A percentile compares a stretch with the other conserved stretches of the same genome.
These are phyloP conservation scores for Botrytis galanthina DNA, from an alignment of 2,329 filamentous ascomycete species.

Conservation along the genomic window DNA sequence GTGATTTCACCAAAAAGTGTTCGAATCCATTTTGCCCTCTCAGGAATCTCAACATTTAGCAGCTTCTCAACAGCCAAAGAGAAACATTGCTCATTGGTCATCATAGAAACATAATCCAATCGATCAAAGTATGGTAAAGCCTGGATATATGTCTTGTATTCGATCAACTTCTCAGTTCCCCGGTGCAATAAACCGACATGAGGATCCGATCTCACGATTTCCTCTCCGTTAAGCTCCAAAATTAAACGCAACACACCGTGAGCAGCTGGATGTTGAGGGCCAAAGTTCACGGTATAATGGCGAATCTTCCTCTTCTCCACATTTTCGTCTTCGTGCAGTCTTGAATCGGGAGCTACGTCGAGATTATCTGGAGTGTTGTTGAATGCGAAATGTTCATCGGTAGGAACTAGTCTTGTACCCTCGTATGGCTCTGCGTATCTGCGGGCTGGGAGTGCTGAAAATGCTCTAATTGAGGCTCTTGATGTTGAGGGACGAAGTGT, in stretches of 20 bases:
- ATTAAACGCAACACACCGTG: constrained; percentile 98
- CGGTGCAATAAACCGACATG: constrained; percentile 95
- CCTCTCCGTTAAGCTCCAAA: constrained; percentile 95
- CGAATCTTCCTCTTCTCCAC: constrained; percentile 77
- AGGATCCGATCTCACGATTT: constrained; percentile 93
- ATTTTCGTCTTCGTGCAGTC: constrained; percentile 43
- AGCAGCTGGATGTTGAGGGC: constrained; percentile 95
- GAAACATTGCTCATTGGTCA: constrained; percentile 99
- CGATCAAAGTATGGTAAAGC: constrained; percentile 98
- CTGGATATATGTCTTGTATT: constrained; percentile 99
- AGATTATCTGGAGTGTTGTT: constrained; percentile 46
- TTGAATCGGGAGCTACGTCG: constrained; percentile 39
- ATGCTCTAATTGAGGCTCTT: constrained; percentile 51
- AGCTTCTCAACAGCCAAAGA: constrained; percentile 96
- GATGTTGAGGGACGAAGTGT: constrained; percentile 38
- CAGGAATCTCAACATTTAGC: constrained; percentile 92
- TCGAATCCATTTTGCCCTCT: constrained; percentile 94
- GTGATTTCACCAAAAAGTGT: constrained; percentile 96
- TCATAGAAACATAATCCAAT: constrained; percentile 99
- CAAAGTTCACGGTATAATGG: constrained; percentile 99
- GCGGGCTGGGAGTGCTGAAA: constrained; percentile 64
- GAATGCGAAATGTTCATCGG: constrained; percentile 61
- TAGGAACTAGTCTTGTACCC: constrained; percentile 51
- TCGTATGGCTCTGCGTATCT: constrained; percentile 59
- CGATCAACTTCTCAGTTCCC: constrained; percentile 98